phyloP scores from a whole-genome alignment of 805 yeast species.

The Torulaspora delbrueckii region DNA sequence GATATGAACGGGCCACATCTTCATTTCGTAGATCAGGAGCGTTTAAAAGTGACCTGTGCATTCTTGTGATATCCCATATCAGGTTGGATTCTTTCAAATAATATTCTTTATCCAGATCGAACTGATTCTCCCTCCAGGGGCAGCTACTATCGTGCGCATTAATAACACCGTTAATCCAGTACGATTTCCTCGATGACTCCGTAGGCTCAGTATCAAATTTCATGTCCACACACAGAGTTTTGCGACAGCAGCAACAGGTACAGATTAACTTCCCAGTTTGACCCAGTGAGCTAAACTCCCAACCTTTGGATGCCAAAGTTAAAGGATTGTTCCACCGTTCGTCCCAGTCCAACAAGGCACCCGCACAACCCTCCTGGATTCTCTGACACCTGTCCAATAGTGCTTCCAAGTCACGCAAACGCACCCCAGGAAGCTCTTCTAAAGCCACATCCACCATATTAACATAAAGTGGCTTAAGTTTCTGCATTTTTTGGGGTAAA shows the following conservation, averaged over 20 bases:
- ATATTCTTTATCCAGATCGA: conserved; percentile 14
- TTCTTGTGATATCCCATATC: conserved; percentile 14
- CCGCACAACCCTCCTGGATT: conserved; percentile 12
- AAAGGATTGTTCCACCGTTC: conserved; percentile 18
- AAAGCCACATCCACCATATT: conserved; percentile 9
- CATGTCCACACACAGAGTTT: conserved; percentile 12
- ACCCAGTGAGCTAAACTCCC: conserved; percentile 10
- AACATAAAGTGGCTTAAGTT: conserved; percentile 7
- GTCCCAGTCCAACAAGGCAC: conserved; percentile 16
- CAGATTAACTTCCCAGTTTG: conserved; percentile 1
- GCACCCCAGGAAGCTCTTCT: conserved; percentile 7
- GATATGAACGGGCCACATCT: not conserved
- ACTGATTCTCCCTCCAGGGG: conserved; percentile 15
- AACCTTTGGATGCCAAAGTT: conserved; percentile 19
- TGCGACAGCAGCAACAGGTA: conserved; percentile 14
- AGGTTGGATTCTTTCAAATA: conserved; percentile 12
- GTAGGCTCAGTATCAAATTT: not conserved
- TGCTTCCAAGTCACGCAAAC: conserved; percentile 11
- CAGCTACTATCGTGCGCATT: conserved; percentile 11
- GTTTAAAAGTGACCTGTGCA: not conserved
- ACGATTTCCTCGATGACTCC: conserved; percentile 8
- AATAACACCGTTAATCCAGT: conserved; percentile 8
- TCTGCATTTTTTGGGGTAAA: conserved; percentile 9
- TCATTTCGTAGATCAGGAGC: not conserved
- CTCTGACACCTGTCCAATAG: conserved; percentile 9